phyloP scores from a whole-genome alignment of 805 yeast species.

The Zygoascus tannicola region DNA sequence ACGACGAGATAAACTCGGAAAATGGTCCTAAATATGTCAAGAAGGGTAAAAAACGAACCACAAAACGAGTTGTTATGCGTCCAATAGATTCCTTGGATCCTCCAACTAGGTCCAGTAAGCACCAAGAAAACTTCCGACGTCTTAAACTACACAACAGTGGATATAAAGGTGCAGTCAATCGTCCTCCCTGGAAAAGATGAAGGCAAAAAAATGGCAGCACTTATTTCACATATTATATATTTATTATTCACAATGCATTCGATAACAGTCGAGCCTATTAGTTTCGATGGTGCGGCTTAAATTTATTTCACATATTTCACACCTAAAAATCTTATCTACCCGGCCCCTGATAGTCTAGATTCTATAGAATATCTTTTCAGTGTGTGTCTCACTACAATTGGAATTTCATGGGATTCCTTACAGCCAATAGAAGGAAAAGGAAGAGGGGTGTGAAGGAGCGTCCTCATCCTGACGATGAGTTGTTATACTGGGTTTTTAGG shows the following conservation, averaged over 20 bases:
- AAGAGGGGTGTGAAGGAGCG: neutral
- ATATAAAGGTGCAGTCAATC: constrained; percentile 10
- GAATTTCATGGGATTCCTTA: neutral
- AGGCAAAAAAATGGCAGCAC: constrained; percentile 1
- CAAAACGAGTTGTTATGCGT: constrained; percentile 21
- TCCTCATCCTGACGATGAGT: neutral
- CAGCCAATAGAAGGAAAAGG: neutral
- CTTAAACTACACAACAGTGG: constrained; percentile 18
- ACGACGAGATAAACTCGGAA: constrained; percentile 12
- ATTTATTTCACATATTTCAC: too few species aligned
- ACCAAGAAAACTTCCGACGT: constrained; percentile 15
- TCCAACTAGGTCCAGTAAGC: constrained; percentile 10
- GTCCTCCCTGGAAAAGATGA: constrained; percentile 5
- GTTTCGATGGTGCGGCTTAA: too few species aligned
- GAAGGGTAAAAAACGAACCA: constrained; percentile 29
- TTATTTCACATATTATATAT: too few species aligned
- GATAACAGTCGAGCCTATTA: too few species aligned
- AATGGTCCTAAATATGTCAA: constrained; percentile 26
- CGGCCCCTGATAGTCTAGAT: too few species aligned
- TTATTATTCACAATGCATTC: too few species aligned
- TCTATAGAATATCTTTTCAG: too few species aligned
- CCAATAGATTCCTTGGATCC: constrained; percentile 12
- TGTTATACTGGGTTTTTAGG: neutral
- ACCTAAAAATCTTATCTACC: too few species aligned
- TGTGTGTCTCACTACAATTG: too few species aligned